Base-by-base conservation (phyloP, 306 rosid genomes). In the Chamaecrista fasciculata region DNA sequence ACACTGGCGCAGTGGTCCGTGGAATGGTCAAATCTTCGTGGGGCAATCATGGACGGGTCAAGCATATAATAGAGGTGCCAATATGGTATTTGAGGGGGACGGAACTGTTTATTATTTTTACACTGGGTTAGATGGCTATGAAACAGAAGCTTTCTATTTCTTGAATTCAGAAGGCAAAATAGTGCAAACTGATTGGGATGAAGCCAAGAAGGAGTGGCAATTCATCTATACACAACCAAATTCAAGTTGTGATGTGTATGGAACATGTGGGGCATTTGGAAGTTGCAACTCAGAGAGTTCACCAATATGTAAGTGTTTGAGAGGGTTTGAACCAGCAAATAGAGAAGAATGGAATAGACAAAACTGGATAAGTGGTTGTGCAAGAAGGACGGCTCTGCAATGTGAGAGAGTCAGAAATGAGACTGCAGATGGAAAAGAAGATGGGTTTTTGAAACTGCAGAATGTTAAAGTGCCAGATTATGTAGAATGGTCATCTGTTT, bases 261-360 rank as follows among this genome's bases (percentile, higher is more conserved):
- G n/a, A n/a, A n/a, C 16, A 0, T 84, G 88, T 64, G 83, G 85
- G 1, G 23, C 31, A 8, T 62, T 26, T 56, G 49, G 79, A 49
- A 50, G 3, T 0, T 77, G 34, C 37, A 55, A 55, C 26, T 2
- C 11, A 55, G 1, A 26, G 19, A 37, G 1, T 0, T 0, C 24
- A 4, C 82, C 92, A 0, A 14, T 67, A 14, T 89, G 93, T 16
- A 66, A 57, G 9, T 89, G n/a, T n/a, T n/a, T n/a, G n/a, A n/a
- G n/a, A n/a, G n/a, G n/a, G 89, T 73, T 71, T 83, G 58, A 21
- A 12, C 78, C 86, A 3, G 78, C 42, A 21, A 64, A 63, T 15
- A 11, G 0, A 3, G 24, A 66, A 16, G 81, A 70, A 0, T 80
- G 89, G 86, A 52, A 73, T 2, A 21, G 2, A 0, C 55, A 66